A percentile compares a stretch with the other conserved stretches of the same genome.
Evolutionary conservation across 176 grass and related monocot species (phyloP).

Genomic region (Thalia dealbata): DNA sequence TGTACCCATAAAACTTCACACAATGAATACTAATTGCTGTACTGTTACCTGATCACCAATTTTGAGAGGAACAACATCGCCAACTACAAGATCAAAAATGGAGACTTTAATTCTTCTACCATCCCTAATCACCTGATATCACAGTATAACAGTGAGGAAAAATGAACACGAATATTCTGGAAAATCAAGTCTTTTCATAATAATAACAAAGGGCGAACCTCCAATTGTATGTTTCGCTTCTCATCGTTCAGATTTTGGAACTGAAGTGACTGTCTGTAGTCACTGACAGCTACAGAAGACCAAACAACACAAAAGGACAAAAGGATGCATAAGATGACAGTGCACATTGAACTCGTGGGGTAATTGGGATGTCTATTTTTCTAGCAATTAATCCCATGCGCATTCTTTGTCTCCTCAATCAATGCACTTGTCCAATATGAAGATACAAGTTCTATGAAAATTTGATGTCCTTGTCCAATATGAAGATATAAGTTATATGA

Average conservation of each 20-base stretch:
- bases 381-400: too few relatives aligned
- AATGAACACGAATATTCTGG: background rate
- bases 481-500: too few relatives aligned
- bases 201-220: conserved; percentile 27
- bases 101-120: conserved; percentile 68
- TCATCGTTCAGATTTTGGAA: conserved; percentile 96
- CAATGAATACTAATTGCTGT: background rate
- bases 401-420: too few relatives aligned
- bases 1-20: background rate
- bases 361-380: background rate
- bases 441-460: too few relatives aligned
- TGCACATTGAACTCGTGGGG: background rate
- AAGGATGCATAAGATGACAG: background rate
- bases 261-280: conserved; percentile 82
- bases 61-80: conserved; percentile 79
- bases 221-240: conserved; percentile 84
- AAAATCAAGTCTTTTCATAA: background rate
- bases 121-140: conserved; percentile 60
- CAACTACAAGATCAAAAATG: conserved; percentile 84
- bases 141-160: conserved; percentile 3
- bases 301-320: conserved; percentile 13
- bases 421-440: too few relatives aligned
- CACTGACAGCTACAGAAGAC: conserved; percentile 52
- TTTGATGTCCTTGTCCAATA: too few relatives aligned
- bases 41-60: conserved; percentile 88